phyloP scores from a whole-genome alignment of 345 rosid genomes.

The Aurinia saxatilis region DNA sequence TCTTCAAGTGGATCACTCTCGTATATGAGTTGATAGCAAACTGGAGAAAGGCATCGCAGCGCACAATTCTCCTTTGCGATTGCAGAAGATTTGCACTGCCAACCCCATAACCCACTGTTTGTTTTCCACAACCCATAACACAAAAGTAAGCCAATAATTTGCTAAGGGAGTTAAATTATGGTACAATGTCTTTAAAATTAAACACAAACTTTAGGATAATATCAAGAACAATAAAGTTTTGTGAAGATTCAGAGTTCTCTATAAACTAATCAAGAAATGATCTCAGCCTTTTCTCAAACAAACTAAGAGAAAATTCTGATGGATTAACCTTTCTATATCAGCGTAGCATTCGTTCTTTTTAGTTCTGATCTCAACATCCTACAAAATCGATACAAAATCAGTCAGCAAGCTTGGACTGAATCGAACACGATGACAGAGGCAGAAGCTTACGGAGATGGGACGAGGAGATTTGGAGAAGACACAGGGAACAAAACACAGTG shows the following conservation, averaged over 20 bases:
- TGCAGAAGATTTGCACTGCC: conserved; percentile 56
- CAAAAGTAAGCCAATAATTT: conserved; percentile 7
- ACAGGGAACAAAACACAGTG: conserved; percentile 8
- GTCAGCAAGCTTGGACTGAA: not conserved
- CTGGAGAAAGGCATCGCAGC: conserved; percentile 62
- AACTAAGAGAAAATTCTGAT: not conserved
- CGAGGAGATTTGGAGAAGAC: conserved; percentile 44
- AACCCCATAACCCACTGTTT: conserved; percentile 79
- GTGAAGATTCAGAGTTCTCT: not conserved
- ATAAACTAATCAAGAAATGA: too few relatives aligned
- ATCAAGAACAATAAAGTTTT: not conserved
- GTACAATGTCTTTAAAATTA: too few relatives aligned
- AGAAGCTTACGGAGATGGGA: conserved; percentile 39
- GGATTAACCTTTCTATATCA: conserved; percentile 62
- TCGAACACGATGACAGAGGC: not conserved
- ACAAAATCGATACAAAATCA: not conserved
- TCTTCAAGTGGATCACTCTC: conserved; percentile 88
- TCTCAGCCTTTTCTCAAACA: not conserved
- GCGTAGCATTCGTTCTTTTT: conserved; percentile 65
- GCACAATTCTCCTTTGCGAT: conserved; percentile 75
- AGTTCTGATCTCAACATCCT: conserved; percentile 59
- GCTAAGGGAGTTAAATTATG: not conserved
- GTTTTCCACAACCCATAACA: conserved; percentile 22
- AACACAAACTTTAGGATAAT: not conserved
- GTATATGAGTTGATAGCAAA: conserved; percentile 63